Percentiles rank a stretch among this genome's conserved stretches.
Evolutionary conservation across 2,329 filamentous ascomycete genomes (phyloP).

Genomic region (Aspergillus persii): DNA sequence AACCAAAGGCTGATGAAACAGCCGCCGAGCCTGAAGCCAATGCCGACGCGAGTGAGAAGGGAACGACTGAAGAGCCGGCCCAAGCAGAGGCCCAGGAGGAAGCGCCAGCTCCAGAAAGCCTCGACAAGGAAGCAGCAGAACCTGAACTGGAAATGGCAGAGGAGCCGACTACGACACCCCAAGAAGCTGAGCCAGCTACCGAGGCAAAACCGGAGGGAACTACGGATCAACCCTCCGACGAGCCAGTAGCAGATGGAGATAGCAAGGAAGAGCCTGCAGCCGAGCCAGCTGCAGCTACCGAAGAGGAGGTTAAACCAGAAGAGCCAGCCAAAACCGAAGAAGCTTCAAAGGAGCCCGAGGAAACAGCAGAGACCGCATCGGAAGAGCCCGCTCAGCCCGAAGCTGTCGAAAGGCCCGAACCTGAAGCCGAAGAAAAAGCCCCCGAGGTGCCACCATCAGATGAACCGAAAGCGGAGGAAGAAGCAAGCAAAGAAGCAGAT

Average conservation of each 20-base stretch:
- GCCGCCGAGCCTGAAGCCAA: constrained; percentile 3
- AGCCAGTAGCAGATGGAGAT: not conserved
- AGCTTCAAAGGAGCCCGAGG: constrained; percentile 7
- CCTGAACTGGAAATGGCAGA: constrained; percentile 7
- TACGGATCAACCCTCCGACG: constrained; percentile 1
- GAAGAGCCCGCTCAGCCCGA: constrained; percentile 1
- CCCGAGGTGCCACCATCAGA: constrained; percentile 7
- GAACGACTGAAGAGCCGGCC: not conserved
- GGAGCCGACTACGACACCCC: not conserved
- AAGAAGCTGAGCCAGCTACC: not conserved
- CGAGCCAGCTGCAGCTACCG: constrained; percentile 13
- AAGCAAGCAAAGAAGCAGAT: not conserved
- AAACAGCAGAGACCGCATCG: constrained; percentile 11
- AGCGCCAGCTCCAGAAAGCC: not conserved
- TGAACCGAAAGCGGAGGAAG: not conserved
- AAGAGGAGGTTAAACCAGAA: constrained; percentile 14
- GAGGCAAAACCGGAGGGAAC: not conserved
- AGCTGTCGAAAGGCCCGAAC: not conserved
- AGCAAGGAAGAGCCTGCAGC: constrained; percentile 4
- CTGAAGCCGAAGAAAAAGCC: constrained; percentile 6
- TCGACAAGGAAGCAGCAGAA: constrained; percentile 6
- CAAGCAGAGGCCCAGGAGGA: not conserved
- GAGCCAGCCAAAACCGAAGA: constrained; percentile 3
- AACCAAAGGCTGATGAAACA: constrained; percentile 8
- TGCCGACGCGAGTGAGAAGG: not conserved